phyloP scores from a whole-genome alignment of 768 basidiomycete species.

The Russula abietina region DNA sequence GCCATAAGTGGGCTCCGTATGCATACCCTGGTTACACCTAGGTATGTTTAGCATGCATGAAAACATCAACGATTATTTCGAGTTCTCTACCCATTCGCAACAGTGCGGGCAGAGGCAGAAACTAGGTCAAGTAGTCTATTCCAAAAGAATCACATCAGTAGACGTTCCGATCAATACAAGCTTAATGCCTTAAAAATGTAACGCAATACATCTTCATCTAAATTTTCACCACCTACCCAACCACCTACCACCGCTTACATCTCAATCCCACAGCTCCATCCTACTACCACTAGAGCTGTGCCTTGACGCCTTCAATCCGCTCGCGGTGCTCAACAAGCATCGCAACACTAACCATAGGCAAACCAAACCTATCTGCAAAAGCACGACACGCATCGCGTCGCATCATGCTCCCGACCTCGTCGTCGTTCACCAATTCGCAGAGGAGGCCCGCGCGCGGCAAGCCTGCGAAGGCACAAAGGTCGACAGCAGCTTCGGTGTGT shows the following conservation, averaged over 20 bases:
- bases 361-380: constrained; percentile 84
- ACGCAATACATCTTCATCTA: background rate
- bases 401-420: constrained; percentile 87
- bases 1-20: no score
- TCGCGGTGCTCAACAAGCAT: constrained; percentile 51
- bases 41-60: no score
- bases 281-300: background rate
- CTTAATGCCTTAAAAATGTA: background rate
- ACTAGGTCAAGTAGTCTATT: background rate
- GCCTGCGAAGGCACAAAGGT: constrained; percentile 74
- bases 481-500: constrained; percentile 88
- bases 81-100: background rate
- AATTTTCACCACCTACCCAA: background rate
- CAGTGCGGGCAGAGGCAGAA: background rate
- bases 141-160: background rate
- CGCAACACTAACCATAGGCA: constrained; percentile 94
- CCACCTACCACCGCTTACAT: background rate
- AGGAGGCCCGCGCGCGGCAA: constrained; percentile 71
- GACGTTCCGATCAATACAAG: background rate
- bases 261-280: background rate
- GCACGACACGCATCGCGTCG: constrained; percentile 85
- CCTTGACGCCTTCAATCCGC: constrained; percentile 12
- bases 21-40: no score
- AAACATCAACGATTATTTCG: no score
- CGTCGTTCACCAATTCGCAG: constrained; percentile 94